A percentile compares a stretch with the other conserved stretches of the same genome.
Conservation (phyloP, 495 filamentous ascomycete species). For the Penicillium fimorum region DNA sequence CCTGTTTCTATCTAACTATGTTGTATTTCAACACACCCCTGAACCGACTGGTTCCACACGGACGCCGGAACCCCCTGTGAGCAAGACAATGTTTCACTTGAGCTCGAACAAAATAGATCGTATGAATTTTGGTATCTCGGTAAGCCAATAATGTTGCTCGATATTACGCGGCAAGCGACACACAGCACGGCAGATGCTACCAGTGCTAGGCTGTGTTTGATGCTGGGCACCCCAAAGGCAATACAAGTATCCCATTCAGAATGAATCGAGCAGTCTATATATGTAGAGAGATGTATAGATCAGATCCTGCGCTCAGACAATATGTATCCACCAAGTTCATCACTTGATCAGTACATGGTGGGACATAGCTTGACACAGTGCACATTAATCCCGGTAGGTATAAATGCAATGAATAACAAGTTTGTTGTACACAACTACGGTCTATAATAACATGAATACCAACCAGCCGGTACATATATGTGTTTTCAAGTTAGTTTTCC, state of each 20-base stretch:
- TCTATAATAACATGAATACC: background rate
- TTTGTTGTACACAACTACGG: background rate
- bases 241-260: background rate
- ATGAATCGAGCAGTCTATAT: background rate
- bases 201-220: background rate
- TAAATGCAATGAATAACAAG: background rate
- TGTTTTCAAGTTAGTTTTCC: background rate
- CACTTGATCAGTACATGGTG: slow-evolving; percentile 9
- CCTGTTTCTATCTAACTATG: background rate
- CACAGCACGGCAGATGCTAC: slow-evolving; percentile 12
- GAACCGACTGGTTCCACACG: slow-evolving; percentile 5
- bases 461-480: background rate
- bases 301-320: slow-evolving; percentile 3
- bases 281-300: background rate
- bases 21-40: slow-evolving; percentile 9
- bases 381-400: background rate
- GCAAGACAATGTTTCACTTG: slow-evolving; percentile 17
- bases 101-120: background rate
- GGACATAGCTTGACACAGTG: background rate
- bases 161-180: slow-evolving; percentile 2
- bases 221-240: background rate
- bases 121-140: background rate
- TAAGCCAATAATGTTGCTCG: background rate
- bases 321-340: background rate
- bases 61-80: slow-evolving; percentile 3